Percentiles rank a stretch among this genome's conserved stretches.
Conservation (phyloP, 2,329 filamentous ascomycete genomes). For the Aureobasidium sp. region DNA sequence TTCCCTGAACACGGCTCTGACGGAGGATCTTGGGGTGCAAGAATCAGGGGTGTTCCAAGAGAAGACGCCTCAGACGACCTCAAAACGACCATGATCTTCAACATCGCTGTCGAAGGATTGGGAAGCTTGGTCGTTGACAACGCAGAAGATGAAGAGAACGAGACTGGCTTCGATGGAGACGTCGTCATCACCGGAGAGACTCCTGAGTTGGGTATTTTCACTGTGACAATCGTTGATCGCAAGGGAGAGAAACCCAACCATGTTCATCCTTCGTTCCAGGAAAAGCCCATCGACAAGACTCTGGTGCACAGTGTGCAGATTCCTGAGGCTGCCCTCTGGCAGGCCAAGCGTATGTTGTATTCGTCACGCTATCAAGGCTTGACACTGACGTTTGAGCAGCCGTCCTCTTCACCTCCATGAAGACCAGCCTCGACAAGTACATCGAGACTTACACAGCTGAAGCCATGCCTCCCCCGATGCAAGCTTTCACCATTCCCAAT, state of each 20-base stretch:
- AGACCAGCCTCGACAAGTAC: conserved; percentile 52
- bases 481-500: conserved; percentile 72
- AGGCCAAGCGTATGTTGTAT: conserved; percentile 51
- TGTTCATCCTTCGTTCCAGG: conserved; percentile 54
- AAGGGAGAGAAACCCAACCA: conserved; percentile 49
- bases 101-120: conserved; percentile 69
- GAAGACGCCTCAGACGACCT: conserved; percentile 56
- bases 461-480: conserved; percentile 70
- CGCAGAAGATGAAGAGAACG: conserved; percentile 41
- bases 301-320: conserved; percentile 63
- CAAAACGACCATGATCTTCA: conserved; percentile 73
- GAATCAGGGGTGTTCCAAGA: conserved; percentile 73
- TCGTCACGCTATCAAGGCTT: conserved; percentile 23
- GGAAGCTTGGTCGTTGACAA: conserved; percentile 56
- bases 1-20: conserved; percentile 67
- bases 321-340: conserved; percentile 67
- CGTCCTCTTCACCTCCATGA: conserved; percentile 54
- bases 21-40: conserved; percentile 85
- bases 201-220: conserved; percentile 67
- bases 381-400: conserved; percentile 31
- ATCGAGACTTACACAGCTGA: conserved; percentile 52
- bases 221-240: conserved; percentile 61
- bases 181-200: conserved; percentile 65
- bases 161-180: conserved; percentile 49
- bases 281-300: conserved; percentile 67